Percentiles rank a stretch among this genome's conserved stretches.
phyloP scores from a whole-genome alignment of 2,329 filamentous ascomycete species.

The Aspergillus intermedius region DNA sequence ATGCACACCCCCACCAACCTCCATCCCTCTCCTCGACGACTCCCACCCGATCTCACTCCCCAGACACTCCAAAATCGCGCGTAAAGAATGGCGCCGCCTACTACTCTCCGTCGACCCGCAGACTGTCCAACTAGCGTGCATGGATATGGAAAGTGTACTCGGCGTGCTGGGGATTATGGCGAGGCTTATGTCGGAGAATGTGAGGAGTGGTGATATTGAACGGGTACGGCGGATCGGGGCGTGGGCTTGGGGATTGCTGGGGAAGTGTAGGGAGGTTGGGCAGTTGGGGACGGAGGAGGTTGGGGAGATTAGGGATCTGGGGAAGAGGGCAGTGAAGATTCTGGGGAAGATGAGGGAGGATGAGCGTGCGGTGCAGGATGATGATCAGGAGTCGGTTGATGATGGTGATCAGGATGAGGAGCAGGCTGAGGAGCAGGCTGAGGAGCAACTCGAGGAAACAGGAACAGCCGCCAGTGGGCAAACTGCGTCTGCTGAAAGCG shows the following conservation, averaged over 20 bases:
- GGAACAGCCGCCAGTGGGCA: background rate
- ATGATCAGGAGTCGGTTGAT: slow-evolving; percentile 16
- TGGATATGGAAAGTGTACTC: slow-evolving; percentile 58
- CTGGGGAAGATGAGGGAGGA: slow-evolving; percentile 41
- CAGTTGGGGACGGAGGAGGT: slow-evolving; percentile 71
- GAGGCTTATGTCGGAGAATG: slow-evolving; percentile 54
- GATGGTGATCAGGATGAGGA: slow-evolving; percentile 6
- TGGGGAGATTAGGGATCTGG: slow-evolving; percentile 69
- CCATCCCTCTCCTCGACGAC: slow-evolving; percentile 48
- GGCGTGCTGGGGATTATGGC: slow-evolving; percentile 57
- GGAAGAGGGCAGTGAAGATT: slow-evolving; percentile 61
- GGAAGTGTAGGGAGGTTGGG: slow-evolving; percentile 65
- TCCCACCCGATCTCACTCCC: slow-evolving; percentile 50
- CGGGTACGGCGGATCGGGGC: slow-evolving; percentile 63
- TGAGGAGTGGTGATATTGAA: slow-evolving; percentile 54
- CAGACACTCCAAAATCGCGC: slow-evolving; percentile 46
- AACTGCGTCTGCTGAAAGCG: background rate
- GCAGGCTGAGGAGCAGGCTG: background rate
- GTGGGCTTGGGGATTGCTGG: slow-evolving; percentile 82
- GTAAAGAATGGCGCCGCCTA: slow-evolving; percentile 50
- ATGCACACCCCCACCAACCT: slow-evolving; percentile 47
- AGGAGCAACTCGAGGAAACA: slow-evolving; percentile 1
- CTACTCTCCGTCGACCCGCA: slow-evolving; percentile 40
- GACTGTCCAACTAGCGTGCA: slow-evolving; percentile 45
- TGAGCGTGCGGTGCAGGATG: slow-evolving; percentile 26